Percentiles rank a stretch among this genome's conserved stretches.
Evolutionary conservation across 441 rosid species (phyloP).

Genomic region (Bruguiera hainesii): DNA sequence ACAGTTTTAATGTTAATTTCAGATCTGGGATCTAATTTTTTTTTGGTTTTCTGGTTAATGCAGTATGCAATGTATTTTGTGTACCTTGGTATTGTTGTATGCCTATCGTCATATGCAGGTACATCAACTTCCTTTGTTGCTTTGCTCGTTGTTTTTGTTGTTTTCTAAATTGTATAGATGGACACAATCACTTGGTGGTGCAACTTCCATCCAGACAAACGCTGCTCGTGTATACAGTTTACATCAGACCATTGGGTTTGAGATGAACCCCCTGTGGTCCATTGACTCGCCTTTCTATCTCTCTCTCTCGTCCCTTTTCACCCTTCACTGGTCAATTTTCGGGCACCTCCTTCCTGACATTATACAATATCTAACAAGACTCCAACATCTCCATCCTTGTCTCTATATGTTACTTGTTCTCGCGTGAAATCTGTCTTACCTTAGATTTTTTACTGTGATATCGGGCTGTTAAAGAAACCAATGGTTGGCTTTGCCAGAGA

Average conservation of each 20-base stretch:
- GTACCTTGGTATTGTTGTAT: constrained; percentile 91
- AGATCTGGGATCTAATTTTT: constrained; percentile 38
- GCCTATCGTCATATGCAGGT: constrained; percentile 98
- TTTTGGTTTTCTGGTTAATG: constrained; percentile 14
- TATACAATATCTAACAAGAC: background rate
- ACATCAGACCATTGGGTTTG: constrained; percentile 27
- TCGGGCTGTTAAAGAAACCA: constrained; percentile 5
- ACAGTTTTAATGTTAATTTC: constrained; percentile 4
- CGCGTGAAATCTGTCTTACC: background rate
- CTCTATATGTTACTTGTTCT: background rate
- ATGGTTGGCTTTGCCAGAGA: constrained; percentile 41
- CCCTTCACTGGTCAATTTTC: constrained; percentile 28
- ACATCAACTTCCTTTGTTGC: constrained; percentile 5
- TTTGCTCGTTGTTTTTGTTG: constrained; percentile 8
- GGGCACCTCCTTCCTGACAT: background rate
- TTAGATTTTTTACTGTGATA: background rate
- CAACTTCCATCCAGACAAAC: constrained; percentile 16
- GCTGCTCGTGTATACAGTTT: constrained; percentile 29
- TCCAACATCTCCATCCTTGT: constrained; percentile 24
- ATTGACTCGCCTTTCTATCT: constrained; percentile 34
- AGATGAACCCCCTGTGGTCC: constrained; percentile 48
- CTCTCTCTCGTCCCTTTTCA: constrained; percentile 12
- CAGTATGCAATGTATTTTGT: constrained; percentile 95
- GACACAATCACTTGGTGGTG: constrained; percentile 5
- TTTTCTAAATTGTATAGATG: constrained; percentile 6